These are phyloP conservation scores for Cladosporium cucumerinum DNA, from an alignment of 2,329 filamentous ascomycete species.

Conservation along the genomic window DNA sequence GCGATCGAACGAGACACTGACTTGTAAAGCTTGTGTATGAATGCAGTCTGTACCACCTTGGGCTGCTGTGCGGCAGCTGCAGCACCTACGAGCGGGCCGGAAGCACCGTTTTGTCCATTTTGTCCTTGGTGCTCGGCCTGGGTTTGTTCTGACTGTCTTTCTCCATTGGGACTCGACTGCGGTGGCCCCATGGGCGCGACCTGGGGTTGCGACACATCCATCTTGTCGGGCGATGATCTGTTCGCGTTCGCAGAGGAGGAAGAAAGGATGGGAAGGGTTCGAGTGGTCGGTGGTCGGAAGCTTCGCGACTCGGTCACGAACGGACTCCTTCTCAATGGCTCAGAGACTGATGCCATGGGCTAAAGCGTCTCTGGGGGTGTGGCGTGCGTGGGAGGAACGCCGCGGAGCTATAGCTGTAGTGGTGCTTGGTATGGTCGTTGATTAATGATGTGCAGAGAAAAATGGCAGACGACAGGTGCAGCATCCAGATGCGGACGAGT, in stretches of 20 bases:
- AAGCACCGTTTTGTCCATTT: constrained; percentile 13
- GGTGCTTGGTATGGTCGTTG: neutral
- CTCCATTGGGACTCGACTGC: constrained; percentile 28
- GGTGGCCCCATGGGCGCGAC: constrained; percentile 30
- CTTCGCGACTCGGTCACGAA: constrained; percentile 28
- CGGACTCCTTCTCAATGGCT: constrained; percentile 35
- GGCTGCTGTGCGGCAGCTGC: constrained; percentile 81
- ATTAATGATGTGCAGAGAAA: constrained; percentile 2
- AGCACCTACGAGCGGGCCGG: constrained; percentile 47
- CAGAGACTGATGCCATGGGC: constrained; percentile 44
- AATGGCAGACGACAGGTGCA: neutral
- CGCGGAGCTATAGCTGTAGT: neutral
- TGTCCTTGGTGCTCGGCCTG: constrained; percentile 17
- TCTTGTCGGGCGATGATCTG: constrained; percentile 24
- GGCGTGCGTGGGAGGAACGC: neutral
- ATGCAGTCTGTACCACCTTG: constrained; percentile 96
- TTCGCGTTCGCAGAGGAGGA: constrained; percentile 24
- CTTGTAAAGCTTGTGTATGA: constrained; percentile 99
- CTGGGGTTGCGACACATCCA: constrained; percentile 30
- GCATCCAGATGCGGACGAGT: neutral
- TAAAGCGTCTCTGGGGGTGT: constrained; percentile 7
- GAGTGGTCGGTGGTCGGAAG: constrained; percentile 24
- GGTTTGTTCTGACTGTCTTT: constrained; percentile 24
- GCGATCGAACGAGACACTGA: constrained; percentile 48
- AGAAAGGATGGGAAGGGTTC: constrained; percentile 31